Conservation (phyloP, 1,284 basidiomycete genomes). For the Moesziomyces sp. region DNA sequence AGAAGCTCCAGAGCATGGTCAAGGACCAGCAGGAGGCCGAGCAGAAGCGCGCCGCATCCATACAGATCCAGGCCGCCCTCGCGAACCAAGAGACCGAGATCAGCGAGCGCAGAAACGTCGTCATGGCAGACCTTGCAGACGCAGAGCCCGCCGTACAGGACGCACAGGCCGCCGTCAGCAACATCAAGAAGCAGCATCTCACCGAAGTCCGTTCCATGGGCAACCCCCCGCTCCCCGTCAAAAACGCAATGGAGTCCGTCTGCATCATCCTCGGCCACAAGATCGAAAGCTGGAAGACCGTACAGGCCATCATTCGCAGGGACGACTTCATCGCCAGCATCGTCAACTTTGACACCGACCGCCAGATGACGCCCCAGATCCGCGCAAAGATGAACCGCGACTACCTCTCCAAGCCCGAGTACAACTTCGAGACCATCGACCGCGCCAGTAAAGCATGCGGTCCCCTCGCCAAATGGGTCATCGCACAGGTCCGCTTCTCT, state of each 20-base stretch:
- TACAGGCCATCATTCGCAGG: constrained; percentile 93
- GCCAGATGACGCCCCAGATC: constrained; percentile 86
- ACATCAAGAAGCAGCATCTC: constrained; percentile 95
- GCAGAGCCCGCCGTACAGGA: constrained; percentile 97
- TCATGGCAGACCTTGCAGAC: constrained; percentile 94
- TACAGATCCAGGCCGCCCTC: constrained; percentile 92
- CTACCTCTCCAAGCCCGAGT: constrained; percentile 88
- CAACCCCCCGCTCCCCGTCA: constrained; percentile 97
- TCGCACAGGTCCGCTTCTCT: constrained; percentile 96
- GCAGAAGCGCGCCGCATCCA: constrained; percentile 94
- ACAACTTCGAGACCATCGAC: constrained; percentile 95
- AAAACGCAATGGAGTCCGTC: constrained; percentile 98
- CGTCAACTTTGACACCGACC: constrained; percentile 94
- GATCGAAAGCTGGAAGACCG: constrained; percentile 95
- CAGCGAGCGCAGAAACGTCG: constrained; percentile 84
- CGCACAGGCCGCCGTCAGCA: constrained; percentile 92
- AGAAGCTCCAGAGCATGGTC: constrained; percentile 97
- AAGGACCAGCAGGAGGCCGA: constrained; percentile 98
- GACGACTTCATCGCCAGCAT: constrained; percentile 98
- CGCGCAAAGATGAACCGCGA: constrained; percentile 94
- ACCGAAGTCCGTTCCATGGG: constrained; percentile 99
- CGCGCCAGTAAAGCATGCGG: constrained; percentile 97
- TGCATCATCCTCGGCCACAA: constrained; percentile 97
- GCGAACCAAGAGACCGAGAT: constrained; percentile 91
- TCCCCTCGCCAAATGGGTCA: constrained; percentile 96